These are phyloP conservation scores for Zoysia matrella DNA, from an alignment of 202 grass and related monocot species.

Conservation along the genomic window DNA sequence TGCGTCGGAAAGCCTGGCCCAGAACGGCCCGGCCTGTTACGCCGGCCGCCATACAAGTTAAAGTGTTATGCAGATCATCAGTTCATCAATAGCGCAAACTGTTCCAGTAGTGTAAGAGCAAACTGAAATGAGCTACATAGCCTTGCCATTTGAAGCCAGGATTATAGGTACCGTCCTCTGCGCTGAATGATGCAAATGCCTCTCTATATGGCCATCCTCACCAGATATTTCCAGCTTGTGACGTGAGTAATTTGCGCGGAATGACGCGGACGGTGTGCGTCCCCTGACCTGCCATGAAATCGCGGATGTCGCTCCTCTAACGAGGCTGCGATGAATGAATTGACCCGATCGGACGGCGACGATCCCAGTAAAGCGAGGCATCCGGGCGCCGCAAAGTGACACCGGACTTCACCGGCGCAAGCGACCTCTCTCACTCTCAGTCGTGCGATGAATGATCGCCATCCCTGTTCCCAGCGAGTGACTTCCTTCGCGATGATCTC, in stretches of 20 bases:
- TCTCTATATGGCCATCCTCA: not conserved
- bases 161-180: not conserved
- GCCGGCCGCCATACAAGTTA: not conserved
- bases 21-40: not conserved
- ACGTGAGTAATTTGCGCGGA: not conserved
- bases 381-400: slow-evolving; percentile 45
- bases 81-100: not conserved
- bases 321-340: not conserved
- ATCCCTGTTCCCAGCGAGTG: not conserved
- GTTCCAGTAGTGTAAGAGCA: not conserved
- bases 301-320: not conserved
- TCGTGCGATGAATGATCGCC: not conserved
- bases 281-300: not conserved
- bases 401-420: not conserved
- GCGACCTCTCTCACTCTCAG: not conserved
- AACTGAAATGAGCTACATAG: not conserved
- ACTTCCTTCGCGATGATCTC: not conserved
- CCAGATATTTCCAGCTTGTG: not conserved
- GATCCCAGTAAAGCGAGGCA: slow-evolving; percentile 34
- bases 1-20: no score
- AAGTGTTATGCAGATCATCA: no score
- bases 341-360: slow-evolving; percentile 19
- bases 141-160: not conserved
- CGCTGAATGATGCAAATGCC: no score
- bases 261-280: not conserved